phyloP scores from a whole-genome alignment of 768 basidiomycete species.

The Trametes meyenii region DNA sequence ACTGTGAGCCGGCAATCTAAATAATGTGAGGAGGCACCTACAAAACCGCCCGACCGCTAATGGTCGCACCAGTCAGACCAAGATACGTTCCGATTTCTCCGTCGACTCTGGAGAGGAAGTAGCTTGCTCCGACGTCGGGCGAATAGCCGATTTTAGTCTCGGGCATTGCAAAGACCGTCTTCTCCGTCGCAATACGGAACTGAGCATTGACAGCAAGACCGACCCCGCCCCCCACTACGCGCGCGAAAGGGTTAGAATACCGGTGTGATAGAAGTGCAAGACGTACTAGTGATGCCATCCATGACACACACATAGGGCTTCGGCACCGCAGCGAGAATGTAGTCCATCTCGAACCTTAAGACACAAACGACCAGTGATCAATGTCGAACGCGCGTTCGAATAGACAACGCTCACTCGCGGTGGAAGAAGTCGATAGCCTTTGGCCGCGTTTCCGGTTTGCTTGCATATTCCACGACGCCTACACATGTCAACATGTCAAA shows the following conservation, averaged over 20 bases:
- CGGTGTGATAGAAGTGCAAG: background rate
- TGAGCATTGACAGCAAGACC: constrained; percentile 84
- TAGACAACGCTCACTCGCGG: constrained; percentile 64
- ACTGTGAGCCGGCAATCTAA: background rate
- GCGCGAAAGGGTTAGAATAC: constrained; percentile 8
- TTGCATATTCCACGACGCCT: constrained; percentile 63
- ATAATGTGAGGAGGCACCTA: constrained; percentile 43
- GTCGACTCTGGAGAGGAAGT: constrained; percentile 87
- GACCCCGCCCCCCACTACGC: constrained; percentile 91
- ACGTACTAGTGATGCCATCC: constrained; percentile 90
- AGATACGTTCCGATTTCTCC: constrained; percentile 95
- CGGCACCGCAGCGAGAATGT: constrained; percentile 62
- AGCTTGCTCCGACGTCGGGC: constrained; percentile 93
- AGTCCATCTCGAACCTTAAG: constrained; percentile 78
- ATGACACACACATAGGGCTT: constrained; percentile 93
- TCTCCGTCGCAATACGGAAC: constrained; percentile 93
- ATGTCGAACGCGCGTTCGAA: background rate
- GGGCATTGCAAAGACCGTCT: constrained; percentile 92
- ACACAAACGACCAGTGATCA: background rate
- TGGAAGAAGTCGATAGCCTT: constrained; percentile 88
- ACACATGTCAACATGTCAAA: constrained; percentile 11
- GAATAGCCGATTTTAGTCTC: constrained; percentile 91
- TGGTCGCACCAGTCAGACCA: constrained; percentile 72
- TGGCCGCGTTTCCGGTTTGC: constrained; percentile 51
- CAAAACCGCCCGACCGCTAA: constrained; percentile 86